phyloP scores from a whole-genome alignment of 2,329 filamentous ascomycete species.

The Penicillium sp. region DNA sequence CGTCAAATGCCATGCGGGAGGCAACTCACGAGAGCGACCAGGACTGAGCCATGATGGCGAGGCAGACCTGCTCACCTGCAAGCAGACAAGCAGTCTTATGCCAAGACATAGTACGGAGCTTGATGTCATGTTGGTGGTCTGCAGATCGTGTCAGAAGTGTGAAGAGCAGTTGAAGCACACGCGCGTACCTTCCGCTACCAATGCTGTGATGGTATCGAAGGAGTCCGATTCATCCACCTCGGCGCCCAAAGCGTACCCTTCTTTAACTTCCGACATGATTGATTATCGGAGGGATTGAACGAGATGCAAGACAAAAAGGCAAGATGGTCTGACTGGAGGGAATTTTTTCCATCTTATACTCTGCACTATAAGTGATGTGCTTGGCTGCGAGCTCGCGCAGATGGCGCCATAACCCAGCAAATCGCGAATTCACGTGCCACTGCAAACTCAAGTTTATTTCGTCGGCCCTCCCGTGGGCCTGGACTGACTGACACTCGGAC shows the following conservation, averaged over 20 bases:
- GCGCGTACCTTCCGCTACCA: slow-evolving; percentile 21
- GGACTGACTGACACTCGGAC: background rate
- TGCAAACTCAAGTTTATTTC: background rate
- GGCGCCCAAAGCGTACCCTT: slow-evolving; percentile 9
- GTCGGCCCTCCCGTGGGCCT: background rate
- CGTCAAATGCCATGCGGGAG: background rate
- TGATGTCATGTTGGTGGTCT: slow-evolving; percentile 45
- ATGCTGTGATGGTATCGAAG: slow-evolving; percentile 19
- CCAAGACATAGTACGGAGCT: slow-evolving; percentile 57
- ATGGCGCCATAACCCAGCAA: slow-evolving; percentile 21
- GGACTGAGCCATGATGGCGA: slow-evolving; percentile 55
- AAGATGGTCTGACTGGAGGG: background rate
- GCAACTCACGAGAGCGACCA: slow-evolving; percentile 50
- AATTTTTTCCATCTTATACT: background rate
- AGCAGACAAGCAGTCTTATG: slow-evolving; percentile 54
- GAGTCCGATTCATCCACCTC: slow-evolving; percentile 15
- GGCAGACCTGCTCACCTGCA: slow-evolving; percentile 52
- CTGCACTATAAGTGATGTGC: background rate
- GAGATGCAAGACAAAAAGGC: background rate
- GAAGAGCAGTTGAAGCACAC: background rate
- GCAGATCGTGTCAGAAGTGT: background rate
- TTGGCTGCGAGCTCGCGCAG: background rate
- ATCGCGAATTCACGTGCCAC: slow-evolving; percentile 13
- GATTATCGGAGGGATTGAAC: background rate
- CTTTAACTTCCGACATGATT: slow-evolving; percentile 14